phyloP scores from a whole-genome alignment of 2,329 filamentous ascomycete genomes.

The Apiospora rasikravindrae region DNA sequence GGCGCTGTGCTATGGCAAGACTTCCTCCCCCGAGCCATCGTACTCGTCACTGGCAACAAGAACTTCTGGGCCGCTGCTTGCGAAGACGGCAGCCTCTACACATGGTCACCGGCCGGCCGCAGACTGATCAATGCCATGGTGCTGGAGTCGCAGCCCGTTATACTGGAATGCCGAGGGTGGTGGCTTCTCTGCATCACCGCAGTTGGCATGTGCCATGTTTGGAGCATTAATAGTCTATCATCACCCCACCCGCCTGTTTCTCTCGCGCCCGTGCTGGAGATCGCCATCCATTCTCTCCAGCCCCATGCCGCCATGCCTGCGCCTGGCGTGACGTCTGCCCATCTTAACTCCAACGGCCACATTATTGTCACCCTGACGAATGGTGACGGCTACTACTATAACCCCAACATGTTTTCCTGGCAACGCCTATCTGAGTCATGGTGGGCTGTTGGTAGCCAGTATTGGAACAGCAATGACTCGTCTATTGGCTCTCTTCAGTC shows the following conservation, averaged over 20 bases:
- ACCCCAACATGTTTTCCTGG: conserved; percentile 85
- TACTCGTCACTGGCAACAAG: conserved; percentile 89
- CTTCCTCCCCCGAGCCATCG: conserved; percentile 82
- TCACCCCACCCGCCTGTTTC: conserved; percentile 90
- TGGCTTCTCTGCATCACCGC: conserved; percentile 92
- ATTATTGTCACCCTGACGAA: conserved; percentile 92
- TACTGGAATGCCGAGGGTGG: conserved; percentile 86
- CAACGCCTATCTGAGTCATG: conserved; percentile 94
- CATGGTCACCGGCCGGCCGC: conserved; percentile 91
- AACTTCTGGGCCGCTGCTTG: conserved; percentile 92
- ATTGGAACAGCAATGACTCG: conserved; percentile 97
- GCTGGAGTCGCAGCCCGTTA: conserved; percentile 90
- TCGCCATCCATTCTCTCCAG: conserved; percentile 79
- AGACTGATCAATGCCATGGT: conserved; percentile 84
- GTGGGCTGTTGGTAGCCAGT: conserved; percentile 98
- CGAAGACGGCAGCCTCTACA: conserved; percentile 87
- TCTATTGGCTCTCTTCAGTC: conserved; percentile 82
- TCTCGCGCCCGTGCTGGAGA: conserved; percentile 85
- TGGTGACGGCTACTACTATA: conserved; percentile 92
- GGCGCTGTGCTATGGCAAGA: conserved; percentile 91
- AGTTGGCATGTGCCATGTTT: conserved; percentile 88
- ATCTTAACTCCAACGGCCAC: conserved; percentile 85
- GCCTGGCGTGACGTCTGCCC: conserved; percentile 87
- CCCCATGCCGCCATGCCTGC: conserved; percentile 75
- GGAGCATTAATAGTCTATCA: conserved; percentile 84